phyloP scores from a whole-genome alignment of 768 basidiomycete genomes.

The Amanita exitialis region DNA sequence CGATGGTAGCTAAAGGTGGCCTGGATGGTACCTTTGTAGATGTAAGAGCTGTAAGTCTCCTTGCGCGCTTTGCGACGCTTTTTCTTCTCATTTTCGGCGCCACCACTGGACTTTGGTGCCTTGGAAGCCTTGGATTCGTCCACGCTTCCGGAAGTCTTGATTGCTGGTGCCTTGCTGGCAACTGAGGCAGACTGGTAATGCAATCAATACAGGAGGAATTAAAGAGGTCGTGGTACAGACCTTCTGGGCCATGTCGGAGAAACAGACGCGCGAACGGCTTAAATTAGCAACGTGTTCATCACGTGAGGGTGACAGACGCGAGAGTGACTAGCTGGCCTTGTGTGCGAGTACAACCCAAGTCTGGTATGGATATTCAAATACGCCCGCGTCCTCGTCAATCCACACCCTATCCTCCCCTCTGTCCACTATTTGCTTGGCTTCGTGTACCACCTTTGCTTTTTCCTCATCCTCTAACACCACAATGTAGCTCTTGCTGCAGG shows the following conservation, averaged over 20 bases:
- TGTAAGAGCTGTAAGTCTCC: slow-evolving; percentile 81
- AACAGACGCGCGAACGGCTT: not conserved
- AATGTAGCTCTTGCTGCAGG: slow-evolving; percentile 81
- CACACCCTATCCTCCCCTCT: slow-evolving; percentile 56
- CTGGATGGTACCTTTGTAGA: slow-evolving; percentile 56
- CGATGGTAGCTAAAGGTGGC: not conserved
- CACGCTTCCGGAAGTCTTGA: slow-evolving; percentile 50
- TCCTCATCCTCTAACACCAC: slow-evolving; percentile 57
- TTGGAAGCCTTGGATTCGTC: slow-evolving; percentile 12
- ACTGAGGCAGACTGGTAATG: slow-evolving; percentile 50
- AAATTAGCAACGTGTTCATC: slow-evolving; percentile 1
- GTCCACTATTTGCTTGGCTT: slow-evolving; percentile 46
- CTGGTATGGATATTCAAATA: slow-evolving; percentile 77
- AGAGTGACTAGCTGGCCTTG: slow-evolving; percentile 14
- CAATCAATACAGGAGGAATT: not conserved
- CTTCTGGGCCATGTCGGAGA: not conserved
- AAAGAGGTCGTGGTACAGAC: not conserved
- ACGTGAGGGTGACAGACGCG: slow-evolving; percentile 3
- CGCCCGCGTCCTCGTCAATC: slow-evolving; percentile 64
- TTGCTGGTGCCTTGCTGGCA: slow-evolving; percentile 58
- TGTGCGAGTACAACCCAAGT: slow-evolving; percentile 46
- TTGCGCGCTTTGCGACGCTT: slow-evolving; percentile 72
- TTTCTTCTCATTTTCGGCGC: slow-evolving; percentile 65
- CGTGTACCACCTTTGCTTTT: slow-evolving; percentile 38
- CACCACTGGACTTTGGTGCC: slow-evolving; percentile 19